These are phyloP conservation scores for Candida loeiensis DNA, from an alignment of 805 yeast genomes.

Conservation along the genomic window DNA sequence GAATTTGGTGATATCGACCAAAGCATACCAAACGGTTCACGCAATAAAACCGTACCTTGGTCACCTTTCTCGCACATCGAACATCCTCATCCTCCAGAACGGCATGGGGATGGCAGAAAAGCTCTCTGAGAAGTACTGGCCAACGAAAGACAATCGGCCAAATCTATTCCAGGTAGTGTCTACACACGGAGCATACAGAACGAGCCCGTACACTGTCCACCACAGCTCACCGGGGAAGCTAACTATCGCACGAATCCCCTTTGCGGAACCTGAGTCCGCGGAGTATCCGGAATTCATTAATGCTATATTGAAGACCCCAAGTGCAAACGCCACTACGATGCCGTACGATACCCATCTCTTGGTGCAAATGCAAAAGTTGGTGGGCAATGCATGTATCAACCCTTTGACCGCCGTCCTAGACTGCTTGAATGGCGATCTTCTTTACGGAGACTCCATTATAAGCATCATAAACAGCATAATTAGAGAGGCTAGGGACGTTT, in stretches of 20 bases:
- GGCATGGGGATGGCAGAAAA: conserved; percentile 72
- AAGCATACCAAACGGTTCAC: conserved; percentile 65
- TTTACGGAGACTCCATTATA: conserved; percentile 33
- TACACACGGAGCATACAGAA: conserved; percentile 75
- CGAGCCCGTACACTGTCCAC: conserved; percentile 25
- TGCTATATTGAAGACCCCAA: conserved; percentile 19
- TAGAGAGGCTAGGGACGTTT: conserved; percentile 42
- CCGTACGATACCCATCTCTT: conserved; percentile 47
- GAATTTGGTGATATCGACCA: conserved; percentile 71
- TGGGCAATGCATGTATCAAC: conserved; percentile 80
- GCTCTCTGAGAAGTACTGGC: conserved; percentile 54
- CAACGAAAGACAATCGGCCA: conserved; percentile 45
- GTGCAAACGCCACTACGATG: conserved; percentile 26
- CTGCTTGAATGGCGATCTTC: conserved; percentile 73
- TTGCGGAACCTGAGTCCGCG: neutral
- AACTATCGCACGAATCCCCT: conserved; percentile 55
- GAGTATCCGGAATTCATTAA: conserved; percentile 19
- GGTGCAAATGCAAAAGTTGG: conserved; percentile 67
- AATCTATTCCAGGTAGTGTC: conserved; percentile 69
- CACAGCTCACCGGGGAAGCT: conserved; percentile 76
- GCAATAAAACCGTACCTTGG: conserved; percentile 59
- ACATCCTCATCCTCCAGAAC: conserved; percentile 72
- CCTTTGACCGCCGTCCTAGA: conserved; percentile 76
- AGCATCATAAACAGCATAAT: conserved; percentile 41
- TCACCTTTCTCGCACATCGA: conserved; percentile 47